Percentiles rank a stretch among this genome's conserved stretches.
These are phyloP conservation scores for Crataegus laevigata DNA, from an alignment of 306 rosid species.

Conservation along the genomic window DNA sequence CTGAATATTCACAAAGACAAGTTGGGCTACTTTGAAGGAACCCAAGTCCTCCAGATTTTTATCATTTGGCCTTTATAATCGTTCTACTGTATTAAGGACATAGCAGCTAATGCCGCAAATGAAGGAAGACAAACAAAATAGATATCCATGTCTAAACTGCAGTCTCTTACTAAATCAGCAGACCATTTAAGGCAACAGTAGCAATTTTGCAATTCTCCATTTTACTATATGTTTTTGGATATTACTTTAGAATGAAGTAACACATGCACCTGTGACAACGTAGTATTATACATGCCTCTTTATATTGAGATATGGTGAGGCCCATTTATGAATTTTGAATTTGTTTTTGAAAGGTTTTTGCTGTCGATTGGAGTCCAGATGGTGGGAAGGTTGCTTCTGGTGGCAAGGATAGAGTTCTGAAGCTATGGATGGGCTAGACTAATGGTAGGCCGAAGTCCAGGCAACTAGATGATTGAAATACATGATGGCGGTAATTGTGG, in stretches of 20 bases:
- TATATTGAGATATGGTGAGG: neutral
- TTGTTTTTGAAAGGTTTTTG: conserved; percentile 52
- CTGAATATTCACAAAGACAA: too few relatives aligned
- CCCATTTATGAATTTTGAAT: neutral
- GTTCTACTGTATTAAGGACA: too few relatives aligned
- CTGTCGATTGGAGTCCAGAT: conserved; percentile 97
- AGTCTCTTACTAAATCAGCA: too few relatives aligned
- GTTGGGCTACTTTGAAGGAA: too few relatives aligned
- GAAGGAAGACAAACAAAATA: too few relatives aligned
- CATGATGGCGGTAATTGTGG: neutral
- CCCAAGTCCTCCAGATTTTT: too few relatives aligned
- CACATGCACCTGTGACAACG: neutral
- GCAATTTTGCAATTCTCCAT: too few relatives aligned
- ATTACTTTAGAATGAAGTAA: neutral
- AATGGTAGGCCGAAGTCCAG: neutral
- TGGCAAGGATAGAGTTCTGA: conserved; percentile 87
- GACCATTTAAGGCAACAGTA: too few relatives aligned
- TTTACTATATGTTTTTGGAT: neutral
- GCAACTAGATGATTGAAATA: neutral
- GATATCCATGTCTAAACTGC: too few relatives aligned
- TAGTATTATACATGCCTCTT: too few relatives aligned
- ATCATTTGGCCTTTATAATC: too few relatives aligned
- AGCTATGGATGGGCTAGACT: conserved; percentile 89
- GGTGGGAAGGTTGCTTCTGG: conserved; percentile 98
- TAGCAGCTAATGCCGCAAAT: too few relatives aligned